These are phyloP conservation scores for Penicillium coprophilum DNA, from an alignment of 495 filamentous ascomycete species.

Conservation along the genomic window DNA sequence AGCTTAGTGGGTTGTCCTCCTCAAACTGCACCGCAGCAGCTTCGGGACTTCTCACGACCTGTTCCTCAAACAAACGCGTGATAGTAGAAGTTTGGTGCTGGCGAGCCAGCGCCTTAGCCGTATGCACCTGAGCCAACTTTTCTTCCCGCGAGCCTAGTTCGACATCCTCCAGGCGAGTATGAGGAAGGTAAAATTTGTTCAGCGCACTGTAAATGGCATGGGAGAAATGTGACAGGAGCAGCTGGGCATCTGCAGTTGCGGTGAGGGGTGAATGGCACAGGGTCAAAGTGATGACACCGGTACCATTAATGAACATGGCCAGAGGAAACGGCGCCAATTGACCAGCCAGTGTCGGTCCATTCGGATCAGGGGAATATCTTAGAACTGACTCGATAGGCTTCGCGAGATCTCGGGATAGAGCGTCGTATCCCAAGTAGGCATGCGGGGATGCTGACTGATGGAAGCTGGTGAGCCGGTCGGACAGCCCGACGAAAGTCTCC, in stretches of 20 bases:
- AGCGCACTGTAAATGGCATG: conserved; percentile 3
- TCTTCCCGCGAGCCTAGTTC: conserved; percentile 4
- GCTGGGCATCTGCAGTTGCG: background rate
- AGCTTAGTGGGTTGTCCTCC: conserved; percentile 8
- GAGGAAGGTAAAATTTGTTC: conserved; percentile 4
- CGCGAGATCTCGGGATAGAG: background rate
- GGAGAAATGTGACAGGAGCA: conserved; percentile 1
- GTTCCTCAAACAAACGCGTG: conserved; percentile 7
- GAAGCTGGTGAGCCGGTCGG: conserved; percentile 4
- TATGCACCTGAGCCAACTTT: conserved; percentile 3
- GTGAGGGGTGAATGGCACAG: background rate
- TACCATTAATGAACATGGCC: conserved; percentile 2
- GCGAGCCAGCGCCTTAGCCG: conserved; percentile 1
- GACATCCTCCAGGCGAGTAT: background rate
- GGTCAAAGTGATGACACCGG: conserved; percentile 1
- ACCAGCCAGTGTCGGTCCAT: background rate
- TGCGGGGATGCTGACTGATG: conserved; percentile 1
- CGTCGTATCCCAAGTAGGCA: conserved; percentile 2
- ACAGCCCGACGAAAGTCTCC: background rate
- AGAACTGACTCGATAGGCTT: background rate
- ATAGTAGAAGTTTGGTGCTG: background rate
- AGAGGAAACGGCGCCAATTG: conserved; percentile 3
- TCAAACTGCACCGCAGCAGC: conserved; percentile 12
- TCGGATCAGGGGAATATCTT: conserved; percentile 1
- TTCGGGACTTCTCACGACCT: conserved; percentile 1